Evolutionary conservation across 441 rosid species (phyloP).

Genomic region (Eruca vesicaria): DNA sequence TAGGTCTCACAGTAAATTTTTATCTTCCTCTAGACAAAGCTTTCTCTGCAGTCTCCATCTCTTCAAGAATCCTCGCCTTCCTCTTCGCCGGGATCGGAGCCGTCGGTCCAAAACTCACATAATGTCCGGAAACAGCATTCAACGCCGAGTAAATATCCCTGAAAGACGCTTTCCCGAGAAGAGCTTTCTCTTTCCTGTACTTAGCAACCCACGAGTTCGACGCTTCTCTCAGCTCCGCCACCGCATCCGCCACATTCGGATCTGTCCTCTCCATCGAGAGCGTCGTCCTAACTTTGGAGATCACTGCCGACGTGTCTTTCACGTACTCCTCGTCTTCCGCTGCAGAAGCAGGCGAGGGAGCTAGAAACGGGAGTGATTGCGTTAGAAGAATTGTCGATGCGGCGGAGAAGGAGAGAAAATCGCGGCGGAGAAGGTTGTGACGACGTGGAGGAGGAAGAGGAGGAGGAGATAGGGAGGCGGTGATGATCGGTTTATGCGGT

Average conservation of each 20-base stretch:
- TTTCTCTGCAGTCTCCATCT: slow-evolving; percentile 92
- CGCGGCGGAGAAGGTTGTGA: slow-evolving; percentile 46
- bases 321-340: slow-evolving; percentile 68
- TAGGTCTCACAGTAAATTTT: slow-evolving; percentile 9
- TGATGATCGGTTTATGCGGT: slow-evolving; percentile 36
- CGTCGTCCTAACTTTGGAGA: slow-evolving; percentile 66
- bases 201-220: slow-evolving; percentile 92
- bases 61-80: slow-evolving; percentile 83
- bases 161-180: slow-evolving; percentile 71
- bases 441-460: slow-evolving; percentile 17
- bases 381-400: slow-evolving; percentile 22
- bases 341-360: slow-evolving; percentile 56
- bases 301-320: slow-evolving; percentile 72
- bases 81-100: slow-evolving; percentile 83
- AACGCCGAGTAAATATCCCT: slow-evolving; percentile 87
- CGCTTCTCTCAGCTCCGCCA: slow-evolving; percentile 68
- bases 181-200: slow-evolving; percentile 84
- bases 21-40: slow-evolving; percentile 76
- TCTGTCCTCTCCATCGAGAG: slow-evolving; percentile 70
- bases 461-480: slow-evolving; percentile 27
- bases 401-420: slow-evolving; percentile 47
- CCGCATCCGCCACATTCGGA: slow-evolving; percentile 75
- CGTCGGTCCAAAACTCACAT: slow-evolving; percentile 92
- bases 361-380: slow-evolving; percentile 31
- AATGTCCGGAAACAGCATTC: slow-evolving; percentile 88